Conservation (phyloP, 2,329 filamentous ascomycete species). For the Pseudogymnoascus sp. region DNA sequence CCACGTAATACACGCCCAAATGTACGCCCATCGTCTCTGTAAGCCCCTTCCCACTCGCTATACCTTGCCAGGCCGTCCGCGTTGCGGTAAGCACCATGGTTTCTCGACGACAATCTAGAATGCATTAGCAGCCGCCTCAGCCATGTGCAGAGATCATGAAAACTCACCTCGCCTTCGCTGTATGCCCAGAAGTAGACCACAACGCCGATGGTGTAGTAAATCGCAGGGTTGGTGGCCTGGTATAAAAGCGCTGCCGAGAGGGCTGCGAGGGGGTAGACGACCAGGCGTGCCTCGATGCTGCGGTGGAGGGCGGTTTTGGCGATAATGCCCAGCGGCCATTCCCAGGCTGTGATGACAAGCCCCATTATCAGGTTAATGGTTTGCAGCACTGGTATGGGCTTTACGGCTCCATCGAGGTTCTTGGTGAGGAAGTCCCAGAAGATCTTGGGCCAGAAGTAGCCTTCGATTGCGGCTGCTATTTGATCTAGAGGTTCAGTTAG, state of each 20-base stretch:
- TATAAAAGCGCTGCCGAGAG: conserved; percentile 73
- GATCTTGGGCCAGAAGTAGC: conserved; percentile 97
- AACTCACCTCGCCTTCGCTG: conserved; percentile 80
- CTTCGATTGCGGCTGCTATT: conserved; percentile 71
- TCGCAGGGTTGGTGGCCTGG: conserved; percentile 81
- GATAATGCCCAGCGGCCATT: conserved; percentile 77
- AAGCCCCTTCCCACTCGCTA: background rate
- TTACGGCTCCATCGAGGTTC: conserved; percentile 77
- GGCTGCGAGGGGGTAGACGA: conserved; percentile 71
- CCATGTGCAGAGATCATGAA: background rate
- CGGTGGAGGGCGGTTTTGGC: conserved; percentile 74
- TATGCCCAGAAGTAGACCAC: conserved; percentile 94
- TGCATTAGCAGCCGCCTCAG: background rate
- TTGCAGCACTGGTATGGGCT: conserved; percentile 80
- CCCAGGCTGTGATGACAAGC: conserved; percentile 69
- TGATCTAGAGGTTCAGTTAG: conserved; percentile 54
- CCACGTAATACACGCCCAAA: background rate
- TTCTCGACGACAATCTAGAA: background rate
- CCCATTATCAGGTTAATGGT: conserved; percentile 82
- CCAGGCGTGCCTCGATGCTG: conserved; percentile 77
- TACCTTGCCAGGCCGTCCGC: background rate
- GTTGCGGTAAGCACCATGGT: conserved; percentile 6
- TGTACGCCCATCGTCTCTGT: background rate
- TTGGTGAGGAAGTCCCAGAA: conserved; percentile 97
- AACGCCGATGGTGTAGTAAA: conserved; percentile 86